Evolutionary conservation across 768 basidiomycete species (phyloP), one percentile per base, ranked within the genome.

Genomic region (Boletus huronensis): DNA sequence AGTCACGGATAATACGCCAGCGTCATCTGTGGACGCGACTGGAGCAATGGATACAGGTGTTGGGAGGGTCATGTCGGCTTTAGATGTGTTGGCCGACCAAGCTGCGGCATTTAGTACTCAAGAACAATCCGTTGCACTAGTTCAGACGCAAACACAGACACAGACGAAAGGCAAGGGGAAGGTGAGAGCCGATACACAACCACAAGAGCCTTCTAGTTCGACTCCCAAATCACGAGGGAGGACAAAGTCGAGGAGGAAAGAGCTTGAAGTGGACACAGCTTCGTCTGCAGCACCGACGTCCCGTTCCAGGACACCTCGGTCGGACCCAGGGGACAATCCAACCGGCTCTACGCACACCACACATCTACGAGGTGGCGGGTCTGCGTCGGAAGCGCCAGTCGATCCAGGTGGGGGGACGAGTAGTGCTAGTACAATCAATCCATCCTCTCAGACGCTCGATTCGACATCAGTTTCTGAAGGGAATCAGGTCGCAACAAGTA

Each of bases 61-160:
- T 26, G 64, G 62, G 31, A 61, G 75, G 45, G 69, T 77, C 43
- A 72, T 70, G 55, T 81, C 81, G 55, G 87, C 83, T 7, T 71
- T 90, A 62, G 86, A 90, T 61, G 85, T 90, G 8, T 72, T 89
- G 32, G 88, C 87, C 1, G 86, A 88, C 59, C 85, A 88, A 64
- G 85, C 88, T 3, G 83, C 83, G 8, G 81, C 72, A 16, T 79
- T 80, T 67, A 69, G 74, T 66, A 65, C 75, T 60, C 57, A 74
- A 62, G 64, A 74, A 57, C 67, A 63, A 51, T 17, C 58, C 5
- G n/a, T 36, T 5, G 16, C 49, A 19, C 45, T 28, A 17, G 23
- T 40, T 16, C 59, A 55, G 28, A 11, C 44, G 1, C 54, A 50
- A 28, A 28, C 36, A 0, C 54, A 35, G 32, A 36, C 34, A 0